phyloP scores from a whole-genome alignment of 2,329 filamentous ascomycete genomes.

The Aplosporella prunicola region DNA sequence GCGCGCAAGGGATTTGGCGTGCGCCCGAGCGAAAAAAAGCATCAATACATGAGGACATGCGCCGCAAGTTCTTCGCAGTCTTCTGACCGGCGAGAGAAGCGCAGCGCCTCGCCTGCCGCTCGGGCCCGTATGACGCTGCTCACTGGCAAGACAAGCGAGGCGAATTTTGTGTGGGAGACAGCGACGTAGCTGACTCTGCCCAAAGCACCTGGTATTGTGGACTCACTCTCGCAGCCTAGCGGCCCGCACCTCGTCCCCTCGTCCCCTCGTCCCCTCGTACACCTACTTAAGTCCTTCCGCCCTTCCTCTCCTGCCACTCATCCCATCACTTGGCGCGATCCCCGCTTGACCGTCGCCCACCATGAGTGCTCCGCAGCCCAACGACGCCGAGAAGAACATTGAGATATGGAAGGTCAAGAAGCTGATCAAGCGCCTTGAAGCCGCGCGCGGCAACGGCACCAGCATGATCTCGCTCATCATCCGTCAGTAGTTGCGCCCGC shows the following conservation, averaged over 20 bases:
- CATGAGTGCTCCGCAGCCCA: constrained; percentile 44
- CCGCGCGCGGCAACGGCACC: constrained; percentile 94
- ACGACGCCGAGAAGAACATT: constrained; percentile 96
- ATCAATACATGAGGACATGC: constrained; percentile 1
- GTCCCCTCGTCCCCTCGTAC: not conserved
- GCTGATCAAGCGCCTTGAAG: constrained; percentile 96
- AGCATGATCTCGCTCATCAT: constrained; percentile 99
- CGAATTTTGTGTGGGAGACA: too few species aligned
- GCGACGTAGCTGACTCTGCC: too few species aligned
- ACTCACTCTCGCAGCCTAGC: constrained; percentile 1
- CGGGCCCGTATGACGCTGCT: constrained; percentile 1
- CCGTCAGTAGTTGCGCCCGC: constrained; percentile 49
- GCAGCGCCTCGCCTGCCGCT: constrained; percentile 1
- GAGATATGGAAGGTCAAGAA: constrained; percentile 99
- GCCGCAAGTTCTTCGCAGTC: constrained; percentile 2
- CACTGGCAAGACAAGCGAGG: constrained; percentile 4
- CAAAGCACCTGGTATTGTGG: constrained; percentile 8
- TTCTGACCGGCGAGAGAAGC: not conserved
- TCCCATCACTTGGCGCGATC: constrained; percentile 7
- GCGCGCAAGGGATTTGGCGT: too few species aligned
- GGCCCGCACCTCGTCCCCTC: not conserved
- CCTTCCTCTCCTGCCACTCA: constrained; percentile 3
- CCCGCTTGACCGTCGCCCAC: constrained; percentile 14
- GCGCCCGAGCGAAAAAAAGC: not conserved
- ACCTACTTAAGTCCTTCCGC: constrained; percentile 3